phyloP scores from a whole-genome alignment of 371 early-diverging fungal genomes.

The Nematocida homosporus region DNA sequence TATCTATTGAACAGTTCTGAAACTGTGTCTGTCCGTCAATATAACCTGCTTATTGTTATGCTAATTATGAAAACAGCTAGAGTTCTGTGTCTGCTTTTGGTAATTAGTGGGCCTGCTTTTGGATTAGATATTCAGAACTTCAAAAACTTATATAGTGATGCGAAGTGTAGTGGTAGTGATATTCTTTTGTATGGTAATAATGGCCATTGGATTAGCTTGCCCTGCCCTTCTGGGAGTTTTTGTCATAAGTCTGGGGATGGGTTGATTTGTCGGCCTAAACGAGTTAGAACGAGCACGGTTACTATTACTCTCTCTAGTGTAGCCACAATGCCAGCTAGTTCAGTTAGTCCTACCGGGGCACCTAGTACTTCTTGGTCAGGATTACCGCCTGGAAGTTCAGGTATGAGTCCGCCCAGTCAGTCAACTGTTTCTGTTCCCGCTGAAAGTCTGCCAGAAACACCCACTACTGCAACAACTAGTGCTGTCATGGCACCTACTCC shows the following conservation, averaged over 20 bases:
- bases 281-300: slow-evolving; percentile 22
- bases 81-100: not conserved
- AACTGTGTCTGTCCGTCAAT: not conserved
- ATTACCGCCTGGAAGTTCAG: too few species aligned
- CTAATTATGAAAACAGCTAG: not conserved
- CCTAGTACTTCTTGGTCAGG: too few species aligned
- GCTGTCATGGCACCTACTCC: too few species aligned
- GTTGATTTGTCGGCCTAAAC: not conserved
- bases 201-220: not conserved
- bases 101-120: not conserved
- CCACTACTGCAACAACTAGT: too few species aligned
- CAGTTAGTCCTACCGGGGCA: too few species aligned
- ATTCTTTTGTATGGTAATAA: not conserved
- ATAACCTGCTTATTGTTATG: not conserved
- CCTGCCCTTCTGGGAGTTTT: not conserved
- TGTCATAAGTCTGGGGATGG: not conserved
- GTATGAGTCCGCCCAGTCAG: too few species aligned
- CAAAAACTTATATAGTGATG: not conserved
- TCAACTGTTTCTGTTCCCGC: too few species aligned
- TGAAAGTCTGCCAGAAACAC: too few species aligned
- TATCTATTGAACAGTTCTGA: not conserved
- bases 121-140: not conserved
- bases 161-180: slow-evolving; percentile 1
- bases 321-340: not conserved
- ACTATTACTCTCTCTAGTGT: slow-evolving; percentile 16